Evolutionary conservation across 805 yeast species (phyloP).

Genomic region (Monosporozyma aquatica): DNA sequence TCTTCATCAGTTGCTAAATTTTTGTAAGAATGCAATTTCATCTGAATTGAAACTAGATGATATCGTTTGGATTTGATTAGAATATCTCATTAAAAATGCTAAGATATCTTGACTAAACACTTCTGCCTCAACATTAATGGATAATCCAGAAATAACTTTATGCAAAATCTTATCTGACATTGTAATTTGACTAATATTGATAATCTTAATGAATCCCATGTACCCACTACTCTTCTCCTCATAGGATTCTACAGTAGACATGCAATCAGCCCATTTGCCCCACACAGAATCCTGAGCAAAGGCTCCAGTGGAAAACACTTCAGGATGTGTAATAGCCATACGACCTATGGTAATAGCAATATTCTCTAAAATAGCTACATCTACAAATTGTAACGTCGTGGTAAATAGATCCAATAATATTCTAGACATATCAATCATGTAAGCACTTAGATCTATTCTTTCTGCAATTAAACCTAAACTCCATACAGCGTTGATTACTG

Average conservation of each 20-base stretch:
- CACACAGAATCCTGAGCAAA: conserved; percentile 33
- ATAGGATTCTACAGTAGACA: conserved; percentile 61
- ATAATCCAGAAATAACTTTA: conserved; percentile 23
- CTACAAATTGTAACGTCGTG: conserved; percentile 19
- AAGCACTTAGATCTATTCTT: conserved; percentile 32
- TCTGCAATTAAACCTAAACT: conserved; percentile 80
- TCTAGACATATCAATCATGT: conserved; percentile 24
- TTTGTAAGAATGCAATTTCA: conserved; percentile 21
- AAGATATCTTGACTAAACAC: conserved; percentile 26
- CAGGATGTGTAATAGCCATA: conserved; percentile 58
- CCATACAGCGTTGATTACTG: conserved; percentile 73
- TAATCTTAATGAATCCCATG: conserved; percentile 68
- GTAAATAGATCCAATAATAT: conserved; percentile 24
- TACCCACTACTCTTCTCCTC: conserved; percentile 85
- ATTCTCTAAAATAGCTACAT: conserved; percentile 63
- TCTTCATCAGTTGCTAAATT: conserved; percentile 14
- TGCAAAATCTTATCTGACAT: conserved; percentile 18
- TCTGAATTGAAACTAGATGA: conserved; percentile 13
- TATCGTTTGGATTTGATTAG: conserved; percentile 16
- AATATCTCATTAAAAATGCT: conserved; percentile 20
- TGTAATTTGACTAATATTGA: conserved; percentile 29
- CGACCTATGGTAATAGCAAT: conserved; percentile 86
- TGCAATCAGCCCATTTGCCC: conserved; percentile 63
- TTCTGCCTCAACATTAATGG: conserved; percentile 22
- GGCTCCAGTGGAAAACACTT: conserved; percentile 42